phyloP scores from a whole-genome alignment of 768 basidiomycete species.

The Rhodosporidiobolus odoratus region DNA sequence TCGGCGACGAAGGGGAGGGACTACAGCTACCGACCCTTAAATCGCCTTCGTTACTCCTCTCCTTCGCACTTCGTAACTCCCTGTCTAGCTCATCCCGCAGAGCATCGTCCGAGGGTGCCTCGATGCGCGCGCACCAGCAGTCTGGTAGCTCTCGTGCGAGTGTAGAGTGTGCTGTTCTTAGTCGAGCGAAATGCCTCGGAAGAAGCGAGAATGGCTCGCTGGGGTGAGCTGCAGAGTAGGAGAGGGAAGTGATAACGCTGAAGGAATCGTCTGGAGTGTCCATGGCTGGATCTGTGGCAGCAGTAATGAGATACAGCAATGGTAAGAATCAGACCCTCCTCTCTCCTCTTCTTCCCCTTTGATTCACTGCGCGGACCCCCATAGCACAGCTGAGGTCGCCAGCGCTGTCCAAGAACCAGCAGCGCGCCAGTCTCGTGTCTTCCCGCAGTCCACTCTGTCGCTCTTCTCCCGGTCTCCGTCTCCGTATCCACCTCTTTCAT shows the following conservation, averaged over 20 bases:
- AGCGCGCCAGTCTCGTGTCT: too few species aligned
- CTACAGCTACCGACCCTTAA: neutral
- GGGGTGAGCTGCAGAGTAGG: neutral
- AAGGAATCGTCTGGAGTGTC: neutral
- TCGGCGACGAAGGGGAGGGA: neutral
- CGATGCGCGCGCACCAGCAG: constrained; percentile 14
- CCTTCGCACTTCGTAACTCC: neutral
- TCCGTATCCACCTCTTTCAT: too few species aligned
- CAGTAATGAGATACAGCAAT: too few species aligned
- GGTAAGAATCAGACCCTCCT: too few species aligned
- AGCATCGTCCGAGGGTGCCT: neutral
- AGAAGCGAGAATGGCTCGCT: neutral
- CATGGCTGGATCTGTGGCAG: too few species aligned
- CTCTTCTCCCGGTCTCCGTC: too few species aligned
- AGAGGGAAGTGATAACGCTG: constrained; percentile 6
- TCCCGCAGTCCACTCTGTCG: too few species aligned
- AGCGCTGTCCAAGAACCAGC: too few species aligned
- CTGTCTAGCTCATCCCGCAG: neutral
- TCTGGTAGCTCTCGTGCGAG: neutral
- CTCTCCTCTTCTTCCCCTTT: too few species aligned
- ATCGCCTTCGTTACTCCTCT: neutral
- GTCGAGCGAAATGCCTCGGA: constrained; percentile 12
- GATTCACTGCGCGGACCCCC: too few species aligned
- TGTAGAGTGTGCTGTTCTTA: neutral
- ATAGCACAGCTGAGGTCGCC: too few species aligned